These are phyloP conservation scores for Ophiorrhiza pumila DNA, from an alignment of 257 asterid species.

Conservation along the genomic window DNA sequence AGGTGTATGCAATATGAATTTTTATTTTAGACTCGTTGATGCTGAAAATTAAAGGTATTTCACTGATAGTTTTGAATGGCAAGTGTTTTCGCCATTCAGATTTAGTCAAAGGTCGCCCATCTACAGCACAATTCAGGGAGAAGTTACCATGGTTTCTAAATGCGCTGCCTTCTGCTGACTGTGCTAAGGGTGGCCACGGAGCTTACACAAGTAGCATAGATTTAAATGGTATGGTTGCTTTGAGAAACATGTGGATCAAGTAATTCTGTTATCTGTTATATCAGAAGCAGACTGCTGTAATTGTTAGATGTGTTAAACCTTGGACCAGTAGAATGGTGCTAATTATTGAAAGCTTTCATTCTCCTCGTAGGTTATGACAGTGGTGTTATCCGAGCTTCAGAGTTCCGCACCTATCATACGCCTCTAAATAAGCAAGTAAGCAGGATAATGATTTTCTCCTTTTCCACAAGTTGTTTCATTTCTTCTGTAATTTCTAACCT, in stretches of 20 bases:
- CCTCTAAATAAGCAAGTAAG: conserved; percentile 87
- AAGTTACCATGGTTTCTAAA: conserved; percentile 92
- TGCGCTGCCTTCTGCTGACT: conserved; percentile 90
- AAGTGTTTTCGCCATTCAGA: conserved; percentile 93
- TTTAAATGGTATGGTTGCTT: conserved; percentile 50
- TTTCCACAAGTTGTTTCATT: neutral
- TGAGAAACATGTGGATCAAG: neutral
- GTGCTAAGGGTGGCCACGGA: conserved; percentile 96
- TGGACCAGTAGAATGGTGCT: neutral
- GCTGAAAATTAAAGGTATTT: neutral
- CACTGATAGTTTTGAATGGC: conserved; percentile 30
- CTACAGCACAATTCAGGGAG: conserved; percentile 74
- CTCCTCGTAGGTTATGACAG: conserved; percentile 53
- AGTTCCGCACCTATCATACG: conserved; percentile 86
- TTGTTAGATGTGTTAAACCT: neutral
- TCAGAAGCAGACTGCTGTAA: neutral
- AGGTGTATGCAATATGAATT: neutral
- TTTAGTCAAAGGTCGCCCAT: conserved; percentile 71
- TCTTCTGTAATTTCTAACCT: neutral
- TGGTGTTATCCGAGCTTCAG: conserved; percentile 76
- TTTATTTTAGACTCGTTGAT: neutral
- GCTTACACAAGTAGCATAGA: conserved; percentile 81
- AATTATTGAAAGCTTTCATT: neutral
- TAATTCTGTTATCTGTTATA: neutral
- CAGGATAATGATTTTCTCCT: neutral